These are phyloP conservation scores for Ceratobasidium sp. DNA, from an alignment of 1,284 basidiomycete species.

Conservation along the genomic window DNA sequence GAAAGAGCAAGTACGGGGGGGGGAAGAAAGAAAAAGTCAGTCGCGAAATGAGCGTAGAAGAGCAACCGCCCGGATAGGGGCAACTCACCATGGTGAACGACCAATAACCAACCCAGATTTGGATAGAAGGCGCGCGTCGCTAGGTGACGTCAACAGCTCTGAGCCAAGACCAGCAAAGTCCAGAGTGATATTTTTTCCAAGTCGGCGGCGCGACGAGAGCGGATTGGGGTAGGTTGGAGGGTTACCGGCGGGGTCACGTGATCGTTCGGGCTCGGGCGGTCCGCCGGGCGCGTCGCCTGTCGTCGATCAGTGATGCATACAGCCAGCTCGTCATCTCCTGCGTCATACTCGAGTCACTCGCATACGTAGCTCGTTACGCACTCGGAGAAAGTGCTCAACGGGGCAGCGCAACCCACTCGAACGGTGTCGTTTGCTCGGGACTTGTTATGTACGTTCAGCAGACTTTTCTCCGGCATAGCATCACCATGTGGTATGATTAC, in stretches of 20 bases:
- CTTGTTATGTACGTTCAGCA: not conserved
- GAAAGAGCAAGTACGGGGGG: not conserved
- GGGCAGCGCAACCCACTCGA: too few relatives aligned
- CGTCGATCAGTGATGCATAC: not conserved
- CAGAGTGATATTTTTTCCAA: not conserved
- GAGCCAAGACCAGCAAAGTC: not conserved
- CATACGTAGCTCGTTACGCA: too few relatives aligned
- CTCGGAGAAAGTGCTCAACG: too few relatives aligned
- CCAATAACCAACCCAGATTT: constrained; percentile 25
- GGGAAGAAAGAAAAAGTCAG: not conserved
- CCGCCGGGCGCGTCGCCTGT: not conserved
- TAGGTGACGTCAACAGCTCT: constrained; percentile 24
- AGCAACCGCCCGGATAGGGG: constrained; percentile 14
- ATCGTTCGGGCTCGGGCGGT: not conserved
- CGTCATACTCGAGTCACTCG: too few relatives aligned
- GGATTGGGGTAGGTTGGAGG: constrained; percentile 30
- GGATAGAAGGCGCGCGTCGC: constrained; percentile 13
- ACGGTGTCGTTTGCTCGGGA: too few relatives aligned
- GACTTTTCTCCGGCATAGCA: not conserved
- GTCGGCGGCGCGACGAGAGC: constrained; percentile 4
- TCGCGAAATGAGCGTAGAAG: not conserved
- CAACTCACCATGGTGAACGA: constrained; percentile 20
- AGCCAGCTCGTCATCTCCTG: too few relatives aligned
- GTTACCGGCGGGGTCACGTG: constrained; percentile 31
- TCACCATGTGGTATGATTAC: not conserved